A percentile compares a stretch with the other conserved stretches of the same genome.
phyloP scores from a whole-genome alignment of 2,329 filamentous ascomycete species.

The Harringtonia aguacate region DNA sequence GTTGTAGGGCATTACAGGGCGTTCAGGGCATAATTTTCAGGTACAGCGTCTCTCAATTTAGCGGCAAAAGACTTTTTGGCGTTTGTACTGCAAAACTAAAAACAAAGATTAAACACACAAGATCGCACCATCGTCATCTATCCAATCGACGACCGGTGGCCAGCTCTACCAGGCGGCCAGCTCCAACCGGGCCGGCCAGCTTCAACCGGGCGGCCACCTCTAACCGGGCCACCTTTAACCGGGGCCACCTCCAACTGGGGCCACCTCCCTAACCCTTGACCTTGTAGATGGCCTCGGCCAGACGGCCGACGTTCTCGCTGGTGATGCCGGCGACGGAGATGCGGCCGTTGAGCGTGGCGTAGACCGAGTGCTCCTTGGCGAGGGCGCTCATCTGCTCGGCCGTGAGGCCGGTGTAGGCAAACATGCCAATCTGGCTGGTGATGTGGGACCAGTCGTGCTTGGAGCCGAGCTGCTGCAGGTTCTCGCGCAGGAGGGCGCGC shows the following conservation, averaged over 20 bases:
- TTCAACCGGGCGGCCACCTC: background rate
- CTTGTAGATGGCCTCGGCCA: slow-evolving; percentile 77
- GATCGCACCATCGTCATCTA: too few relatives aligned
- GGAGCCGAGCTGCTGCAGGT: slow-evolving; percentile 89
- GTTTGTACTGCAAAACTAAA: too few relatives aligned
- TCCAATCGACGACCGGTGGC: too few relatives aligned
- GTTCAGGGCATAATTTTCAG: too few relatives aligned
- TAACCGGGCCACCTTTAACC: background rate
- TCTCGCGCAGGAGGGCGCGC: slow-evolving; percentile 86
- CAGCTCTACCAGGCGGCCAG: too few relatives aligned
- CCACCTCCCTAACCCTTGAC: slow-evolving; percentile 54
- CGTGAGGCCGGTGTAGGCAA: slow-evolving; percentile 91
- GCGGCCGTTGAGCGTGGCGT: slow-evolving; percentile 86
- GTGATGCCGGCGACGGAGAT: slow-evolving; percentile 84
- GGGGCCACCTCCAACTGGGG: background rate
- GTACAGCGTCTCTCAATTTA: too few relatives aligned
- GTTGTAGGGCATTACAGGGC: too few relatives aligned
- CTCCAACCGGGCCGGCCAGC: too few relatives aligned
- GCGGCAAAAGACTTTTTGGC: too few relatives aligned
- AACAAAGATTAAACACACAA: too few relatives aligned
- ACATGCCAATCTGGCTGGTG: slow-evolving; percentile 98
- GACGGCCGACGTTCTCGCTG: slow-evolving; percentile 63
- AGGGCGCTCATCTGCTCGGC: slow-evolving; percentile 85
- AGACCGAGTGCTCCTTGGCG: slow-evolving; percentile 93
- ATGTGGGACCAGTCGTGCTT: slow-evolving; percentile 99